Evolutionary conservation across 306 rosid species (phyloP).

Genomic region (Trifolium subterraneum): DNA sequence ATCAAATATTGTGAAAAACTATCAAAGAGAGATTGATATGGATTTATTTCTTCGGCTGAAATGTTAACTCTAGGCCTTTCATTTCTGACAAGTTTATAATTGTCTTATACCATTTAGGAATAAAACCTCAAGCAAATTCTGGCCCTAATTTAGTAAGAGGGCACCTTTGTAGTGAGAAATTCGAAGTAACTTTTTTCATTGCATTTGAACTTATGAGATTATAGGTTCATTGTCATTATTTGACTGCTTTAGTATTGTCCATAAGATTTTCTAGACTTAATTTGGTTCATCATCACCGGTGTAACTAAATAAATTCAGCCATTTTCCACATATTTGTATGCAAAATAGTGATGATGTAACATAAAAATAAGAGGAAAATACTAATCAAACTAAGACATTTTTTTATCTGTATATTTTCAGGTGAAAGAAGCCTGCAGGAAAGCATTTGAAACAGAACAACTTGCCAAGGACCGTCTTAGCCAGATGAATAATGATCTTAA

Average conservation of each 20-base stretch:
- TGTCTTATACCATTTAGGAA: not conserved
- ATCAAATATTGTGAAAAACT: not conserved
- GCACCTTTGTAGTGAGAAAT: not conserved
- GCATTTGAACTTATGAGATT: constrained; percentile 15
- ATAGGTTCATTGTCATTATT: not conserved
- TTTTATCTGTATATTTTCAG: constrained; percentile 46
- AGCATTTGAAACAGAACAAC: constrained; percentile 67
- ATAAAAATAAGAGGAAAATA: constrained; percentile 5
- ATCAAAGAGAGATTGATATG: not conserved
- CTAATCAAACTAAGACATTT: constrained; percentile 1
- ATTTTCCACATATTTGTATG: not conserved
- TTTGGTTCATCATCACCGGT: constrained; percentile 1
- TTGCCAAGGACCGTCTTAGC: constrained; percentile 61
- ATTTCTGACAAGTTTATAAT: not conserved
- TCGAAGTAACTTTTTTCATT: not conserved
- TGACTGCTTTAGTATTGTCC: not conserved
- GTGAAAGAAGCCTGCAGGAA: constrained; percentile 75
- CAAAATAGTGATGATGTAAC: not conserved
- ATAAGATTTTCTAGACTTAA: not conserved
- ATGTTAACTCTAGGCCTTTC: not conserved
- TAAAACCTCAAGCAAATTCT: constrained; percentile 6
- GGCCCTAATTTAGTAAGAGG: not conserved
- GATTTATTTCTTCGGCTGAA: not conserved
- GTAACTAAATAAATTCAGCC: not conserved
- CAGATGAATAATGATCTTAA: constrained; percentile 75